Evolutionary conservation across 192 early-diverging fungal genomes (phyloP), one percentile per base, ranked within the genome.

Genomic region (Nowakowskiella sp.): DNA sequence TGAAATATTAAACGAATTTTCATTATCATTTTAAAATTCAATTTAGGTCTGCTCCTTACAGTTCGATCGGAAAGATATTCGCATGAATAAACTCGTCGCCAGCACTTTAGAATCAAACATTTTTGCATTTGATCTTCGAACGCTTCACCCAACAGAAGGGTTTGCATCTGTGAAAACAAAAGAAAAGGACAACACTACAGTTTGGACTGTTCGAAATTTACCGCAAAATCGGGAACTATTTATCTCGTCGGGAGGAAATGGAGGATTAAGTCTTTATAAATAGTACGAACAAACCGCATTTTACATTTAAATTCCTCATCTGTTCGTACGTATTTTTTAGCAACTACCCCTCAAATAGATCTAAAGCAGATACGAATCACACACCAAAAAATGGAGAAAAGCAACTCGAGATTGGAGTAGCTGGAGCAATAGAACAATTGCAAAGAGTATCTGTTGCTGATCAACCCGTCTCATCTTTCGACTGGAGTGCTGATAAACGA

Each of bases 211-310:
- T 21, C 57, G 63, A 19, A 78, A 82, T 61, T 53, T 78, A 3
- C 85, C 84, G 3, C 76, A 82, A 55, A 74, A 84, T 28, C 68
- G 81, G n/a, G 74, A 82, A 42, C 57, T 78, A n/a, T 85, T 84
- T 25, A 58, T 77, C 29, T 70, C 83, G 2, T 66, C 76, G 5
- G 65, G 71, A 13, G 85, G 85, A 1, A 68, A 76, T 42, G 85
- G 85, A 0, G 31, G 31, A 7, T 56, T 87, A 7, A 64, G 61
- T 23, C 53, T 87, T 2, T 80, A 66, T 62, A 67, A 82, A 68
- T 78, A 83, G 79, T 83, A 65, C 47, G 66, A n/a, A n/a, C n/a
- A n/a, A n/a, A n/a, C n/a, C n/a, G n/a, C n/a, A n/a, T n/a, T n/a
- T n/a, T n/a, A n/a, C n/a, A n/a, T n/a, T n/a, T n/a, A n/a, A 0